Conservation (phyloP, 495 filamentous ascomycete genomes). For the Trichocladium antarcticum region DNA sequence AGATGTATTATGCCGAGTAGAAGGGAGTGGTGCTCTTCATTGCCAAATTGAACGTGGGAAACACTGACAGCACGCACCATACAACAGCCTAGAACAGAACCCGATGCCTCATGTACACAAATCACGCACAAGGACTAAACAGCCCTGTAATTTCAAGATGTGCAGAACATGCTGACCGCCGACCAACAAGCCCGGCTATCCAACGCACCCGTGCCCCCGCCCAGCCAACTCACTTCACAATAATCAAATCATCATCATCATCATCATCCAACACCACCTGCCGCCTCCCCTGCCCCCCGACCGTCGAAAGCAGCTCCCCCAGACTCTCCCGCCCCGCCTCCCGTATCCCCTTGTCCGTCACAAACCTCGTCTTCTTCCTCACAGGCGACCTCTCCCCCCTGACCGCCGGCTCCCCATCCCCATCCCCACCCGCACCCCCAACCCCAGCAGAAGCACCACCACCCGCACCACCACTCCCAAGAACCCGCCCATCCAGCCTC, state of each 20-base stretch:
- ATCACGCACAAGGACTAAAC: too few species aligned
- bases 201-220: not conserved
- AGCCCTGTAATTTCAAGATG: too few species aligned
- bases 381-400: slow-evolving; percentile 34
- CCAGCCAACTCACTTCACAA: slow-evolving; percentile 11
- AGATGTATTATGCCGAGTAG: too few species aligned
- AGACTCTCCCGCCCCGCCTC: slow-evolving; percentile 68
- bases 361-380: slow-evolving; percentile 73
- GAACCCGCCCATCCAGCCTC: slow-evolving; percentile 14
- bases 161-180: too few species aligned
- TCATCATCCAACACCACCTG: slow-evolving; percentile 20
- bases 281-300: slow-evolving; percentile 6
- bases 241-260: slow-evolving; percentile 27
- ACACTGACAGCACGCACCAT: too few species aligned
- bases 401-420: not conserved
- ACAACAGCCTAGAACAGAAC: too few species aligned
- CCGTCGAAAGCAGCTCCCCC: slow-evolving; percentile 31
- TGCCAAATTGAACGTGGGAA: too few species aligned
- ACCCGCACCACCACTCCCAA: not conserved
- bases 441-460: too few species aligned
- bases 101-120: too few species aligned
- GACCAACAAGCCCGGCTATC: too few species aligned
- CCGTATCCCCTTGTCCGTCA: slow-evolving; percentile 63
- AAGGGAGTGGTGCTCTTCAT: too few species aligned
- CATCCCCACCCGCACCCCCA: not conserved